Conservation (phyloP, 225 moss, liverwort and hornwort genomes). For the Antitrichia curtipendula region DNA sequence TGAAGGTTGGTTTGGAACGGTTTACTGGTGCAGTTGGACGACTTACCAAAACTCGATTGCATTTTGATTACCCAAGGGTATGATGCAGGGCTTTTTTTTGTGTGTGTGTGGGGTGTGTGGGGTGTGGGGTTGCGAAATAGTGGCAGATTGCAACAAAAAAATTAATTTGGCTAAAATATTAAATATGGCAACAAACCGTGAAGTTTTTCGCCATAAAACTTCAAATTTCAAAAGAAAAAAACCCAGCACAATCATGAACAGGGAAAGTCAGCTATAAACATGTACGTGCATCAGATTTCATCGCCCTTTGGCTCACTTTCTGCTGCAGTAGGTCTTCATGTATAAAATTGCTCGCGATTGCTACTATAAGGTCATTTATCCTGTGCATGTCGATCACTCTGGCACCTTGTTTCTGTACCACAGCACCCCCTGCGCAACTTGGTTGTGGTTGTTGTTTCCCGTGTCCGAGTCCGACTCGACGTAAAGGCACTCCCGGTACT, state of each 20-base stretch:
- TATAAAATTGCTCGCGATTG: not conserved
- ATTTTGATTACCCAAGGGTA: slow-evolving; percentile 64
- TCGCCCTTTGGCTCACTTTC: not conserved
- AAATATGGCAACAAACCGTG: too few relatives aligned
- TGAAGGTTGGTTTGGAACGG: not conserved
- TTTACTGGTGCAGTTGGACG: slow-evolving; percentile 45
- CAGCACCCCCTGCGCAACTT: not conserved
- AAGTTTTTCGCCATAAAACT: too few relatives aligned
- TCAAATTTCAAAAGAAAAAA: too few relatives aligned
- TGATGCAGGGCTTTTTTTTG: too few relatives aligned
- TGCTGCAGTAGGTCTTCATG: not conserved
- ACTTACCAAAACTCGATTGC: slow-evolving; percentile 60
- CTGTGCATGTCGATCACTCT: not conserved
- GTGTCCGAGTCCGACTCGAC: not conserved
- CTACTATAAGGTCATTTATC: not conserved
- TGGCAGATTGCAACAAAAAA: too few relatives aligned
- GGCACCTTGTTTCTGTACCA: not conserved
- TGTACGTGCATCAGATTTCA: slow-evolving; percentile 8
- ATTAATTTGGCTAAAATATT: too few relatives aligned
- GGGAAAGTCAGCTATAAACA: slow-evolving; percentile 38
- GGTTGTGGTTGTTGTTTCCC: not conserved
- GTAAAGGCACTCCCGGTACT: not conserved
- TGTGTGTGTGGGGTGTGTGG: too few relatives aligned
- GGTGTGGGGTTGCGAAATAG: too few relatives aligned
- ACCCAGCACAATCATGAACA: slow-evolving; percentile 41